Evolutionary conservation across 148 eudicot species (phyloP).

Genomic region (Suaeda aralocaspica): DNA sequence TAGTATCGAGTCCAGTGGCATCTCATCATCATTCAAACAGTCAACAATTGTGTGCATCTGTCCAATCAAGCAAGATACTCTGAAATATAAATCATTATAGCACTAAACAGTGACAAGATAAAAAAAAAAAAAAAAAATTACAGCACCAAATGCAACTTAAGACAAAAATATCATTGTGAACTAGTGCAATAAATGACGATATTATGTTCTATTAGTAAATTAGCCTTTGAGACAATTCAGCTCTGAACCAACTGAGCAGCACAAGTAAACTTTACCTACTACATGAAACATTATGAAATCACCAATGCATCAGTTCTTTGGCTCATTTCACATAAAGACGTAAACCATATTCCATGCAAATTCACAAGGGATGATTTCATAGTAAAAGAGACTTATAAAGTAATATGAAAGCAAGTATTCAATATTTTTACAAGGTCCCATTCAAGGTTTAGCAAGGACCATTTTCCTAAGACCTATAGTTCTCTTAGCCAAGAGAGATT

Average conservation of each 20-base stretch:
- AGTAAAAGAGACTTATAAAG: neutral
- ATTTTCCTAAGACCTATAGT: neutral
- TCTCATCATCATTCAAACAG: slow-evolving; percentile 50
- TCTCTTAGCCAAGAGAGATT: neutral
- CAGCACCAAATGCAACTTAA: neutral
- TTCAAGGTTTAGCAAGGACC: neutral
- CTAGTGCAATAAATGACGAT: neutral
- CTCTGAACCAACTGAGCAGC: neutral
- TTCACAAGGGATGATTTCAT: neutral
- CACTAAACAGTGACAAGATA: neutral
- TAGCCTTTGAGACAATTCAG: neutral
- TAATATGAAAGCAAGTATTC: neutral
- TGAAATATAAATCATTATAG: neutral
- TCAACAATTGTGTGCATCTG: slow-evolving; percentile 63
- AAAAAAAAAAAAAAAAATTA: neutral
- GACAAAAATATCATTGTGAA: neutral
- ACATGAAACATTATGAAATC: neutral
- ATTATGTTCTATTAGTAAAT: neutral
- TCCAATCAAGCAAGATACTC: slow-evolving; percentile 15
- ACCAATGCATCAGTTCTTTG: too few relatives aligned
- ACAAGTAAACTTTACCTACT: neutral
- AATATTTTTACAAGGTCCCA: too few relatives aligned
- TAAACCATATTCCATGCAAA: neutral
- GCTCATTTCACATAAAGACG: neutral
- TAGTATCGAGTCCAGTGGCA: slow-evolving; percentile 63